Evolutionary conservation across 148 eudicot genomes (phyloP), one percentile per base, ranked within the genome.

Genomic region (Chenopodium formosanum): DNA sequence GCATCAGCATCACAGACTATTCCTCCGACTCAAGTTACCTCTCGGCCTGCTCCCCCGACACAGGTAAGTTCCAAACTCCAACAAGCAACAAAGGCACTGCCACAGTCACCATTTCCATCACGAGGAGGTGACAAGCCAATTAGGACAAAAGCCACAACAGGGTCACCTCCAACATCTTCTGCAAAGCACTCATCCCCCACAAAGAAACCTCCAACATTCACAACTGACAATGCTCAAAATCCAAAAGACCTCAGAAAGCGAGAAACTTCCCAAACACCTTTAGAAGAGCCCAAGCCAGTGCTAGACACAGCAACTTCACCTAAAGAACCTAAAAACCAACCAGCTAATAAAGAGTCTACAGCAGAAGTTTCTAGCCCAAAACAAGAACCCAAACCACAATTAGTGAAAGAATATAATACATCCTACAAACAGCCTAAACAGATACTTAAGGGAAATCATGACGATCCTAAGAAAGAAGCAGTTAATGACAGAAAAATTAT

Each of bases 41-140:
- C 82, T 22, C 81, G 31, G 12, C 40, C 80, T 22, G 25, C 75
- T 66, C 63, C 82, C 16, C 81, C 88, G 19, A 75, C 85, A 53
- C 11, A 83, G 58, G 66, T 25, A 64, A 73, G 22, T 70, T 9
- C 78, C 84, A 83, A 47, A 80, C 62, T 13, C 7, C 63, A 62
- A 66, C 47, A 76, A 73, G 76, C 79, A 5, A 10, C 47, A 34
- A 29, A 58, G 47, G 65, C 48, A n/a, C 50, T 85, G 27, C 63
- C 88, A 48, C 76, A 63, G 37, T 58, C 80, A 27, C 79, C 73
- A 66, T 81, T 85, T 53, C 83, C 83, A 74, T 58, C 87, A 31
- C 79, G n/a, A 25, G 75, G 60, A 48, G 73, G 37, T 4, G 22
- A 67, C 46, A 77, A 75, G 50, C 76, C 66, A 79, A 72, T 70